Conservation (phyloP, 2,329 filamentous ascomycete genomes). For the Paracamarosporium sp. region DNA sequence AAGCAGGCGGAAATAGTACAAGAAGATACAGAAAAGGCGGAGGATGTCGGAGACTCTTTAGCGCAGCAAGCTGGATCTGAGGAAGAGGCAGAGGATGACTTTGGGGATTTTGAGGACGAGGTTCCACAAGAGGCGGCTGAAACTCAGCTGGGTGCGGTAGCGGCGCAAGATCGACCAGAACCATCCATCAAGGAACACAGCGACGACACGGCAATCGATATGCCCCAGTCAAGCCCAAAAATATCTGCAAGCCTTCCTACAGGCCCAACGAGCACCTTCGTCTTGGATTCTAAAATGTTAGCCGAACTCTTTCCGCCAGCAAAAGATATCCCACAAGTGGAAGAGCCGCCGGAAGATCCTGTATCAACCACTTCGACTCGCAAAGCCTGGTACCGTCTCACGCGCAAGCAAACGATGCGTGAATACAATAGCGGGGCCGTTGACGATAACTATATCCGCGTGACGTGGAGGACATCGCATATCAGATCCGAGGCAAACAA, state of each 20-base stretch:
- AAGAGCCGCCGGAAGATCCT: slow-evolving; percentile 34
- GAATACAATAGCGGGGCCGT: slow-evolving; percentile 44
- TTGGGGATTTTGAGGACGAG: slow-evolving; percentile 27
- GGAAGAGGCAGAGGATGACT: slow-evolving; percentile 16
- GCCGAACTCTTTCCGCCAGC: slow-evolving; percentile 32
- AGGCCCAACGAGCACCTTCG: not conserved
- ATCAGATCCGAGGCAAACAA: slow-evolving; percentile 43
- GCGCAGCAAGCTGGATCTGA: not conserved
- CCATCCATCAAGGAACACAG: not conserved
- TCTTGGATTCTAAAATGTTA: slow-evolving; percentile 29
- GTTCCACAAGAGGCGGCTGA: slow-evolving; percentile 2
- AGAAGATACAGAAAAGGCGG: not conserved
- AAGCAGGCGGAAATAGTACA: not conserved
- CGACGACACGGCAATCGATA: not conserved
- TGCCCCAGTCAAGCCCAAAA: not conserved
- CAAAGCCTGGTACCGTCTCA: slow-evolving; percentile 50
- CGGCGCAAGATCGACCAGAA: not conserved
- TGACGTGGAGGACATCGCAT: slow-evolving; percentile 44
- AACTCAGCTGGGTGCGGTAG: not conserved
- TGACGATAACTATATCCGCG: slow-evolving; percentile 46
- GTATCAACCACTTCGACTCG: slow-evolving; percentile 42
- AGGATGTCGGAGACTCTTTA: not conserved
- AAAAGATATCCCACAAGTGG: slow-evolving; percentile 9
- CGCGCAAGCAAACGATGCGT: slow-evolving; percentile 46
- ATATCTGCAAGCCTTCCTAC: too few relatives aligned